Evolutionary conservation across 306 rosid species (phyloP), one percentile per base, ranked within the genome.

Genomic region (Datisca glomerata): DNA sequence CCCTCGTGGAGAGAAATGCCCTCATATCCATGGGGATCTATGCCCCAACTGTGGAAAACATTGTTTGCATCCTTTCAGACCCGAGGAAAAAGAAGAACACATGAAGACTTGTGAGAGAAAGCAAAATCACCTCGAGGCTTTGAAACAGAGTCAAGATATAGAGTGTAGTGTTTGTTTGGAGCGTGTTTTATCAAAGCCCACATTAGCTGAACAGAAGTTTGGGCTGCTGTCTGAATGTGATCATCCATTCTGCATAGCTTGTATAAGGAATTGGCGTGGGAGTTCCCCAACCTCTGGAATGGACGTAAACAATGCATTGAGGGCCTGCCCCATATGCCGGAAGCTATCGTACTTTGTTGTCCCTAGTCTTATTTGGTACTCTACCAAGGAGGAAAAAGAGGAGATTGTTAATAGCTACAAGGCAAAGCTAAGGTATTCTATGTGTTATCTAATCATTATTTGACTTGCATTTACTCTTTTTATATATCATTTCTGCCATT

Each of bases 81-180:
- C 74, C 9, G 73, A 63, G 53, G 98, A 91, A 79, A 80, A 79
- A 66, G 94, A 73, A 62, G 96, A 91, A 41, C 98, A 91, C 63
- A 42, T 64, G 57, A 68, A 53, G 61, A 65, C 14, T n/a, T 91
- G 98, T 37, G 70, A 73, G 58, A 77, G 64, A 57, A 91, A 55
- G 64, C 94, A 75, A 41, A 84, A 73, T 59, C 75, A 91, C 43
- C 77, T 91, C 2, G 96, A 91, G 55, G 79, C 94, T 24, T 63
- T 91, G 69, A 80, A 75, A 62, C 53, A 40, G 24, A 91, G 98
- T 68, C 98, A 84, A 69, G 98, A 91, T 49, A 80, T 91, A 51
- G 98, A 91, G 68, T 91, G 98, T 67, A 70, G 92, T 64, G 98
- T 91, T 23, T 91, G 98, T 64, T 76, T 91, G 45, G 98, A 91